Conservation (phyloP, 2,329 filamentous ascomycete genomes). For the Clonostachys chloroleuca region DNA sequence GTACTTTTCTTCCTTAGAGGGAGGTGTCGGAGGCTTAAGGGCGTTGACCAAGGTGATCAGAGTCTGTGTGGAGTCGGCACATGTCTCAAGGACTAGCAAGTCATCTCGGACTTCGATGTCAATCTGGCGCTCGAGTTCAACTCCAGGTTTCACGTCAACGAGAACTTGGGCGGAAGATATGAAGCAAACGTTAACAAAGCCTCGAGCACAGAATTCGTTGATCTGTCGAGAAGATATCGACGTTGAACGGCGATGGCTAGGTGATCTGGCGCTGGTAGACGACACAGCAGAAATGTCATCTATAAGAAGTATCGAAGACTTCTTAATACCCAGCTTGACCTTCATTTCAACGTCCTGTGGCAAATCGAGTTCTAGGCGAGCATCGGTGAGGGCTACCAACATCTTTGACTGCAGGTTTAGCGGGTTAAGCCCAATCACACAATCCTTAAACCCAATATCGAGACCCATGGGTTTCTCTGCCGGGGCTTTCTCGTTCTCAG, state of each 20-base stretch:
- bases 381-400: slow-evolving; percentile 73
- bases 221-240: slow-evolving; percentile 41
- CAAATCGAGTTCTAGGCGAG: slow-evolving; percentile 64
- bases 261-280: slow-evolving; percentile 6
- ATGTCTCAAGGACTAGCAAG: slow-evolving; percentile 86
- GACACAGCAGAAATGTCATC: slow-evolving; percentile 55
- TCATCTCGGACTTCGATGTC: slow-evolving; percentile 82
- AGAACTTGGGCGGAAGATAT: slow-evolving; percentile 75
- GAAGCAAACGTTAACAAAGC: slow-evolving; percentile 83
- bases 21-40: slow-evolving; percentile 76
- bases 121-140: slow-evolving; percentile 59
- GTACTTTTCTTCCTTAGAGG: slow-evolving; percentile 80
- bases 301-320: slow-evolving; percentile 77
- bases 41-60: slow-evolving; percentile 75
- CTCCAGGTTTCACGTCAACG: slow-evolving; percentile 52
- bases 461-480: slow-evolving; percentile 48
- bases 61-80: slow-evolving; percentile 94
- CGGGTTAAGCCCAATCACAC: slow-evolving; percentile 80
- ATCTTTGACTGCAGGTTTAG: slow-evolving; percentile 71
- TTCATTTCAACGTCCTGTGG: slow-evolving; percentile 62
- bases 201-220: slow-evolving; percentile 55
- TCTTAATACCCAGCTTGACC: slow-evolving; percentile 65
- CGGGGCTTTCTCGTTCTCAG: slow-evolving; percentile 27
- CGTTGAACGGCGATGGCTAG: slow-evolving; percentile 12
- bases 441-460: slow-evolving; percentile 76